Conservation (phyloP, 2,329 filamentous ascomycete species). For the Phaeosphaeria sp. region DNA sequence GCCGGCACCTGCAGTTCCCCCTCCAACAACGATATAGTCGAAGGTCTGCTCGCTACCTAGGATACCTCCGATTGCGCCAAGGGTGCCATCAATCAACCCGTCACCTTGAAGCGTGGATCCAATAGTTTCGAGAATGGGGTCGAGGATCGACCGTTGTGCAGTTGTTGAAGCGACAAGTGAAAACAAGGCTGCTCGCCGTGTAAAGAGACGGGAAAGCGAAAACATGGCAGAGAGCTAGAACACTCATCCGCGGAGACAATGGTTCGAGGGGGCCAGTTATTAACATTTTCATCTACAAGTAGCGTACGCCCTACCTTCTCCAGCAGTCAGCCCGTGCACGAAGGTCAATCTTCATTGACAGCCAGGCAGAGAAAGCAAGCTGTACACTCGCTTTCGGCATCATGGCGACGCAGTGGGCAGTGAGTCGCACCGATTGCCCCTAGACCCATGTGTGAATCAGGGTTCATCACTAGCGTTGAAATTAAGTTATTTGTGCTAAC, state of each 20-base stretch:
- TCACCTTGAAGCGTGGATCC: neutral
- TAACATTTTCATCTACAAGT: neutral
- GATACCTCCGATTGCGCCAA: neutral
- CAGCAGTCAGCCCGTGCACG: neutral
- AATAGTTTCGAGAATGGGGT: neutral
- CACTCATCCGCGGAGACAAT: neutral
- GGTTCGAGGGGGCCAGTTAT: neutral
- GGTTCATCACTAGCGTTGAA: neutral
- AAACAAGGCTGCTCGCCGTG: neutral
- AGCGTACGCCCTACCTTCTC: neutral
- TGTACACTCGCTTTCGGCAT: neutral
- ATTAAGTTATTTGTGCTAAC: neutral
- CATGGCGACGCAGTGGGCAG: neutral
- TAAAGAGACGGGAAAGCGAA: neutral
- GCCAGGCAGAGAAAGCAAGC: neutral
- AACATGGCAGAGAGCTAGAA: neutral
- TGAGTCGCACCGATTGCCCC: neutral
- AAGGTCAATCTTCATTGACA: neutral
- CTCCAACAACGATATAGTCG: slow-evolving; percentile 9
- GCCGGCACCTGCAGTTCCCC: slow-evolving; percentile 18
- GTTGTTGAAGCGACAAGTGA: neutral
- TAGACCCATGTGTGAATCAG: neutral
- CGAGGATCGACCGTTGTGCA: neutral
- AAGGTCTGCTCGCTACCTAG: neutral
- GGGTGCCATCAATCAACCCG: neutral